Conservation (phyloP, 768 basidiomycete genomes). For the Suillus weaverae region DNA sequence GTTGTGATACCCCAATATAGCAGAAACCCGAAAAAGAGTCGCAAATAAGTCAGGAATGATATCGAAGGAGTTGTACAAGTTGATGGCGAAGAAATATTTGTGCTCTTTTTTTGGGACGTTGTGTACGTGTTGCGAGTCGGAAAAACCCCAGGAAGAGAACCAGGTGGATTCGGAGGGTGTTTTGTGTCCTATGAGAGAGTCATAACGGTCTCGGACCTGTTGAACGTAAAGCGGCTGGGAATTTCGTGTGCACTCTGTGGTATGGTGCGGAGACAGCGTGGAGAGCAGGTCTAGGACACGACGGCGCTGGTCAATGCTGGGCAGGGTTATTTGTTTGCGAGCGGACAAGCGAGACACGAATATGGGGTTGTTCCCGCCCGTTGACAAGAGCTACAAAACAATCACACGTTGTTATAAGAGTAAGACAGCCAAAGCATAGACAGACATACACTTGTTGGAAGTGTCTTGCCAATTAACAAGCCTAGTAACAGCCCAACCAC, state of each 20-base stretch:
- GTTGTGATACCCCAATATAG: slow-evolving; percentile 95
- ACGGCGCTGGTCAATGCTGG: slow-evolving; percentile 79
- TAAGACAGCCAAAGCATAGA: not conserved
- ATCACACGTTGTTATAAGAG: not conserved
- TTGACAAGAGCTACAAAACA: slow-evolving; percentile 47
- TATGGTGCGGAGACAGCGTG: slow-evolving; percentile 87
- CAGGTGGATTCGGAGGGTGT: slow-evolving; percentile 54
- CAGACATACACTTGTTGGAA: slow-evolving; percentile 38
- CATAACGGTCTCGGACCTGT: slow-evolving; percentile 86
- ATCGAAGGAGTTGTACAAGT: slow-evolving; percentile 99
- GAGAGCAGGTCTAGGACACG: slow-evolving; percentile 87
- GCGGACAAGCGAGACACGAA: slow-evolving; percentile 49
- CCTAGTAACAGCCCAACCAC: slow-evolving; percentile 64
- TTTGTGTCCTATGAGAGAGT: slow-evolving; percentile 77
- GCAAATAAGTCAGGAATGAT: slow-evolving; percentile 96
- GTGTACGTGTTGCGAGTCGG: slow-evolving; percentile 40
- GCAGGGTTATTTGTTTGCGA: slow-evolving; percentile 67
- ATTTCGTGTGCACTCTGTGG: slow-evolving; percentile 84
- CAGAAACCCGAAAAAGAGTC: slow-evolving; percentile 90
- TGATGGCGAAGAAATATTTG: slow-evolving; percentile 99
- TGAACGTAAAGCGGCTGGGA: slow-evolving; percentile 83
- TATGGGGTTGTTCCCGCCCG: slow-evolving; percentile 51
- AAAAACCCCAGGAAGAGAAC: slow-evolving; percentile 57
- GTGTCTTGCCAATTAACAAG: slow-evolving; percentile 51
- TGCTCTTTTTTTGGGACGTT: slow-evolving; percentile 59